Percentiles rank a stretch among this genome's conserved stretches.
Evolutionary conservation across 805 yeast genomes (phyloP).

Genomic region (Maudiozyma serrabonitensis): DNA sequence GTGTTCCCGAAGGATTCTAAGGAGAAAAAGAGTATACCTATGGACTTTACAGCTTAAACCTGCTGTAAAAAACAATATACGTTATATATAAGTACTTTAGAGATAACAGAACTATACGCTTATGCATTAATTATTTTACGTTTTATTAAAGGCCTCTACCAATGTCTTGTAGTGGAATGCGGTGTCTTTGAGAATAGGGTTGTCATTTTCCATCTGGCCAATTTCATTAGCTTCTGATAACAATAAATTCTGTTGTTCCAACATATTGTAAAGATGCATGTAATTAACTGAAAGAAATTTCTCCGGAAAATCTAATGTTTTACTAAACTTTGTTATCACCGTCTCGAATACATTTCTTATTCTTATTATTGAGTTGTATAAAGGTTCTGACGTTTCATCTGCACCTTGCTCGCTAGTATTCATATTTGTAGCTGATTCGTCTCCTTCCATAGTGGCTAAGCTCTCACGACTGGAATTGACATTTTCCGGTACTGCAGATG

Average conservation of each 20-base stretch:
- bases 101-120: neutral
- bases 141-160: conserved; percentile 26
- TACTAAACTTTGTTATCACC: conserved; percentile 60
- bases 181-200: conserved; percentile 23
- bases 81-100: neutral
- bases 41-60: neutral
- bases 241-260: conserved; percentile 17
- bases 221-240: conserved; percentile 2
- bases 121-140: neutral
- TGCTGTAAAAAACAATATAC: neutral
- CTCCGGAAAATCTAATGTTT: conserved; percentile 46
- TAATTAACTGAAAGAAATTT: conserved; percentile 55
- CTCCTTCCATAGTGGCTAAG: neutral
- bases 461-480: conserved; percentile 4
- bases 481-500: conserved; percentile 12
- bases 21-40: conserved; percentile 3
- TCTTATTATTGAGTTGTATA: conserved; percentile 57
- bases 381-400: conserved; percentile 46
- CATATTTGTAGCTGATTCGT: neutral
- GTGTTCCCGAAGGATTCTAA: conserved; percentile 81
- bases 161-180: conserved; percentile 22
- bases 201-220: conserved; percentile 3
- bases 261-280: conserved; percentile 25
- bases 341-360: conserved; percentile 74
- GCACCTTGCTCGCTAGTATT: neutral